These are phyloP conservation scores for Solanum peruvianum DNA, from an alignment of 257 asterid species.

Conservation along the genomic window DNA sequence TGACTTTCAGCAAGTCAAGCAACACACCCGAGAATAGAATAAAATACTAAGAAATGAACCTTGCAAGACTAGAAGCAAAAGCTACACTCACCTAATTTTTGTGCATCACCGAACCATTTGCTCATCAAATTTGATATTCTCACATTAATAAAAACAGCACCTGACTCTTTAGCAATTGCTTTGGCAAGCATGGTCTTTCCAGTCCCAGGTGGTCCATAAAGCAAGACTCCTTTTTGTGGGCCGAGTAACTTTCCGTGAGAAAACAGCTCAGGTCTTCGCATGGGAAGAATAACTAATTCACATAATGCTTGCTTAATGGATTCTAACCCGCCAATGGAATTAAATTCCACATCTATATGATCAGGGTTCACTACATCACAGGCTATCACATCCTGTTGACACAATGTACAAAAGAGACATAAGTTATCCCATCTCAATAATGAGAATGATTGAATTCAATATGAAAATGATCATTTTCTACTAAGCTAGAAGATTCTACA, in stretches of 20 bases:
- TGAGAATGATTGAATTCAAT: neutral
- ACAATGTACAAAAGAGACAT: neutral
- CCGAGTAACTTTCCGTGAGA: slow-evolving; percentile 75
- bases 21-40: neutral
- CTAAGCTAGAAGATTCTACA: neutral
- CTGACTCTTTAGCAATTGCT: slow-evolving; percentile 95
- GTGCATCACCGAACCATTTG: slow-evolving; percentile 99
- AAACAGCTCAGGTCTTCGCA: slow-evolving; percentile 84
- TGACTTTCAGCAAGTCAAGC: neutral
- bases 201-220: slow-evolving; percentile 96
- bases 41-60: neutral
- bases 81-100: slow-evolving; percentile 60
- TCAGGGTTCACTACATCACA: slow-evolving; percentile 92
- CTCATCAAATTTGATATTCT: slow-evolving; percentile 87
- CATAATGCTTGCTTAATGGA: slow-evolving; percentile 57
- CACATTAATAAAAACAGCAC: slow-evolving; percentile 84
- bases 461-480: neutral
- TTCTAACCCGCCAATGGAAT: slow-evolving; percentile 84
- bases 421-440: neutral
- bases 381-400: slow-evolving; percentile 73
- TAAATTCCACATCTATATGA: slow-evolving; percentile 69
- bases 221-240: slow-evolving; percentile 91
- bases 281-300: slow-evolving; percentile 84
- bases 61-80: neutral
- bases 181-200: slow-evolving; percentile 99